Base-by-base conservation (phyloP, 208 protist genomes). In the Phytomonas francai region DNA sequence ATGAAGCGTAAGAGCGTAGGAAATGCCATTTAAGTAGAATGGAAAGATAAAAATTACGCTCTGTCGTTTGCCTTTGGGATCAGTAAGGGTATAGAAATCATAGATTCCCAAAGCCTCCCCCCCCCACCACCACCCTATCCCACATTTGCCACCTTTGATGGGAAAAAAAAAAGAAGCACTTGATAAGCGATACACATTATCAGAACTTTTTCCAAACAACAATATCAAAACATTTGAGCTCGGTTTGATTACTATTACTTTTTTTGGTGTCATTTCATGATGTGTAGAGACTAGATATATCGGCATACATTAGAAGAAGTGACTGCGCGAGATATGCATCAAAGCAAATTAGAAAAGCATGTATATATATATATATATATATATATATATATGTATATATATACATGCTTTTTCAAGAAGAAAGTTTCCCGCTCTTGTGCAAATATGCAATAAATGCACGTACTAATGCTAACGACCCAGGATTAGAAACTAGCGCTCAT, bases 381-480 rank as follows among this genome's bases (percentile, higher is more conserved):
- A 57, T 9, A 60, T 60, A 60, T 60, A 60, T 60, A 60, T 9
- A 34, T 60, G 9, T 60, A 9, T 9, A 32, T 60, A 60, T 29
- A 51, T 66, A 8, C 16, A 34, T 67, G 7, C 58, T 56, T 16
- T 11, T 65, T 8, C 8, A 33, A 51, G 25, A 33, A 65, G n/a
- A 8, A 63, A 63, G n/a, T n/a, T 39, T 39, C 9, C 9, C 6
- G 9, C 9, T 39, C 34, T 39, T 39, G 34, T 39, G 34, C 34
- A 39, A 39, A 39, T 39, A 39, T 39, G 9, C 34, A 39, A 39
- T 39, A 39, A 39, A 39, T 9, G 34, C 34, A 39, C 25, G 11
- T 16, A 3, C 8, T 56, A 33, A 51, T 65, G 25, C n/a, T 56
- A 8, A 11, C 32, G 8, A 8, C 7, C n/a, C n/a, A 65, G 8